These are phyloP conservation scores for Ogataea ganodermae DNA, from an alignment of 805 yeast species.

Conservation along the genomic window DNA sequence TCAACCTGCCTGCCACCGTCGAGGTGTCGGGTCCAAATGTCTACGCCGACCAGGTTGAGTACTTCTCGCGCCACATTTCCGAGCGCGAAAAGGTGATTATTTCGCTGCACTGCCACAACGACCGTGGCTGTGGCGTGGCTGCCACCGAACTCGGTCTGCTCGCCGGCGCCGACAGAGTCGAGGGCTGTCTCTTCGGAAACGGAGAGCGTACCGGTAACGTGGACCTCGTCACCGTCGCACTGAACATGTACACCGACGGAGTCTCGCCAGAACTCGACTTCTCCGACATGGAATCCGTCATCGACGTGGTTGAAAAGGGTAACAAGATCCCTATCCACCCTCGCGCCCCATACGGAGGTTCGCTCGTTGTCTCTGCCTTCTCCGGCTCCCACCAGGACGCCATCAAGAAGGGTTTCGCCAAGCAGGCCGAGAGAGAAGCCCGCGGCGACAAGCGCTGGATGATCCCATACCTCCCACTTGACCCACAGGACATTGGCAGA, in stretches of 20 bases:
- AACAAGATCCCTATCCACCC: constrained; percentile 74
- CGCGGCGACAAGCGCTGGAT: constrained; percentile 58
- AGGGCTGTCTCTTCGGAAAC: constrained; percentile 80
- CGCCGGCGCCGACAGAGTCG: constrained; percentile 87
- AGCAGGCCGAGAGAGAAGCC: constrained; percentile 52
- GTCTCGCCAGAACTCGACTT: constrained; percentile 71
- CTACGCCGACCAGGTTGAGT: constrained; percentile 81
- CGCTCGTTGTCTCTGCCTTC: constrained; percentile 76
- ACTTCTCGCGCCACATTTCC: constrained; percentile 63
- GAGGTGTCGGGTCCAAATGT: constrained; percentile 76
- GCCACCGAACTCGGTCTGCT: constrained; percentile 74
- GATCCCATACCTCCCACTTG: constrained; percentile 77
- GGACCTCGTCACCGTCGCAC: constrained; percentile 72
- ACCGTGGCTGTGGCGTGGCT: constrained; percentile 83
- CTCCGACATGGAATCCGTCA: constrained; percentile 64
- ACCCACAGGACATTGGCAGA: constrained; percentile 80
- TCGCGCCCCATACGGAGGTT: constrained; percentile 82
- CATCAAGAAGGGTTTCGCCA: constrained; percentile 41
- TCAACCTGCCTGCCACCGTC: constrained; percentile 80
- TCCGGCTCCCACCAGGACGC: constrained; percentile 54
- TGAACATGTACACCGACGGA: constrained; percentile 79
- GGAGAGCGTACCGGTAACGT: constrained; percentile 88
- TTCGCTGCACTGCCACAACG: constrained; percentile 76
- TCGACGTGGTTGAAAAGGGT: constrained; percentile 72
- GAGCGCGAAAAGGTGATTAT: constrained; percentile 73